Evolutionary conservation across 129 eudicot species (phyloP), one percentile per base, ranked within the genome.

Genomic region (Lactuca saligna): DNA sequence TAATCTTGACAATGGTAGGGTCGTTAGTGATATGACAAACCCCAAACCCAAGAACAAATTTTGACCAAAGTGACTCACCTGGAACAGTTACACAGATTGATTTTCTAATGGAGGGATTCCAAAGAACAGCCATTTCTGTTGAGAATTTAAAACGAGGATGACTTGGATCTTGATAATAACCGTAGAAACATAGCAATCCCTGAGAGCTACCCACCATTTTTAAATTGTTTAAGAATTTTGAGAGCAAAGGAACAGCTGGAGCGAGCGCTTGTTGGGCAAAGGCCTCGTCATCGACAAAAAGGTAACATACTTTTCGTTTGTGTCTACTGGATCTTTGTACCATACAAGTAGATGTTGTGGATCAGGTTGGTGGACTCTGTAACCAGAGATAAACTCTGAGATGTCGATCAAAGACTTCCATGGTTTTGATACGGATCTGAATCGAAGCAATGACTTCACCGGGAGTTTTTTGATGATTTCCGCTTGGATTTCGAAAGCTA

Each of bases 31-130:
- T n/a, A 0, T 57, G 75, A 32, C 78, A 72, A 69, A 63, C 67
- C 4, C 86, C 86, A 41, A 78, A 78, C 41, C 86, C 83, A 46
- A 82, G 78, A 33, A 74, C 83, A 59, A 77, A 73, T 6, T 9
- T 60, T 9, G 32, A 16, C 14, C 56, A 63, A 66, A 14, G 32
- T 8, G 74, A 16, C 14, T 63, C 63, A 66, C 17, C 42, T 8
- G 74, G 67, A 39, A 31, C 15, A 11, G 41, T 66, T 7, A 78
- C 7, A 7, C 44, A 6, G 0, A 39, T 8, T 39, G 44, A 39
- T 39, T 39, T 39, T 39, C 9, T 39, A 39, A 39, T 39, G 8
- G 44, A 39, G 8, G 44, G 44, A 49, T 14, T 49, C 54, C 54
- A 49, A 12, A 49, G n/a, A 12, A 49, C 16, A 14, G 16, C 54